Percentiles rank a stretch among this genome's conserved stretches.
phyloP scores from a whole-genome alignment of 164 flowering plant genomes.

The Magnolia officinalis region DNA sequence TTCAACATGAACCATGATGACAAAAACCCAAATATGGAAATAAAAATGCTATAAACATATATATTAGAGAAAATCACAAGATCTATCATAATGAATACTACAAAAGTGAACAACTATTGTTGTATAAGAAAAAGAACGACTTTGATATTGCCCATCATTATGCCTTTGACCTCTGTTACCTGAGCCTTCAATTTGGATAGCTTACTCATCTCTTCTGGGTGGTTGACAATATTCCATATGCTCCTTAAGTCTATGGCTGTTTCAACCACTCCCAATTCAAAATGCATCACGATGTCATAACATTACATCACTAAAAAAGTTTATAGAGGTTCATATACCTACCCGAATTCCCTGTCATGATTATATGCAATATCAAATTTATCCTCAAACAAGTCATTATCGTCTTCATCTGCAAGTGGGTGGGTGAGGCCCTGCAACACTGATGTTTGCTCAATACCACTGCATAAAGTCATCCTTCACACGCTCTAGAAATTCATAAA shows the following conservation, averaged over 20 bases:
- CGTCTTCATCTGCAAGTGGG: conserved; percentile 86
- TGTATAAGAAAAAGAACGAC: not conserved
- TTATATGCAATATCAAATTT: conserved; percentile 93
- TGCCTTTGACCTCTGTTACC: conserved; percentile 20
- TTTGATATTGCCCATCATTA: conserved; percentile 22
- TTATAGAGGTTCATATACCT: conserved; percentile 17
- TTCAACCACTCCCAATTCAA: not conserved
- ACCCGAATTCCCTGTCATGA: conserved; percentile 97
- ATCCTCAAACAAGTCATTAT: conserved; percentile 85
- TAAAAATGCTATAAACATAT: no score
- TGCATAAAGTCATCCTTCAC: conserved; percentile 91
- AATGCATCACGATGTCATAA: not conserved
- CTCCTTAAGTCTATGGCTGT: conserved; percentile 18
- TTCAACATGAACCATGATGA: no score
- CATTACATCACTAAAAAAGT: not conserved
- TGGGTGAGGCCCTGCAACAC: conserved; percentile 58
- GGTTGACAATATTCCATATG: conserved; percentile 21
- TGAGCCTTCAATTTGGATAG: conserved; percentile 19
- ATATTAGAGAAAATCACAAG: no score
- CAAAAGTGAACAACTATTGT: no score
- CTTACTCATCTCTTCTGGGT: conserved; percentile 25
- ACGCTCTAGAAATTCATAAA: conserved; percentile 83
- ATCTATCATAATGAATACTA: no score
- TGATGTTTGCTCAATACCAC: conserved; percentile 71
- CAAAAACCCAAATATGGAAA: no score